A percentile compares a stretch with the other conserved stretches of the same genome.
phyloP scores from a whole-genome alignment of 2,329 filamentous ascomycete genomes.

The Geosmithia morbida region DNA sequence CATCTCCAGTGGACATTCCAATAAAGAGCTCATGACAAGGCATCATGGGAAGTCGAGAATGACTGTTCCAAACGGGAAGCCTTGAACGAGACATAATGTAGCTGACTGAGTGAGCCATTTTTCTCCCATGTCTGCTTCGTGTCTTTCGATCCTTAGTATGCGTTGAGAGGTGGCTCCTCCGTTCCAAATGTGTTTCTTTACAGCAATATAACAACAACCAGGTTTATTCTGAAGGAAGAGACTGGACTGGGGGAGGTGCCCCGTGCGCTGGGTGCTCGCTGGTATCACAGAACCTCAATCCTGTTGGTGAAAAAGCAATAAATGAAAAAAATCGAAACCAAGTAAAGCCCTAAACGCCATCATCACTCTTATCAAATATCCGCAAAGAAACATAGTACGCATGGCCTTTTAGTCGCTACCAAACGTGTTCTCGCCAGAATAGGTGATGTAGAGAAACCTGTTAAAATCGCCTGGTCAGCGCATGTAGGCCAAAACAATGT shows the following conservation, averaged over 20 bases:
- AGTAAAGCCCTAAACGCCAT: conserved; percentile 1
- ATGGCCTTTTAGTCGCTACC: conserved; percentile 25
- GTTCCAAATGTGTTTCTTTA: too few species aligned
- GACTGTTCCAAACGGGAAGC: too few species aligned
- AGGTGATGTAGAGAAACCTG: conserved; percentile 97
- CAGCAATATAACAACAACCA: background rate
- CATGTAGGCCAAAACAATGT: background rate
- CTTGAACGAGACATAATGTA: too few species aligned
- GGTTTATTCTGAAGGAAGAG: background rate
- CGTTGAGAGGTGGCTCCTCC: too few species aligned
- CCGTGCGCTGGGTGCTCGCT: background rate
- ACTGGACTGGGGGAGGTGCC: background rate
- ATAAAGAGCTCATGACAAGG: too few species aligned
- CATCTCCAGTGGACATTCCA: background rate
- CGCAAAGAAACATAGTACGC: background rate
- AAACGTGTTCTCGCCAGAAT: conserved; percentile 99
- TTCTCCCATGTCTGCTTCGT: too few species aligned
- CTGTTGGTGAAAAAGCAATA: background rate
- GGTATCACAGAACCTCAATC: background rate
- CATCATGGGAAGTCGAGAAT: too few species aligned
- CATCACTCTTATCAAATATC: background rate
- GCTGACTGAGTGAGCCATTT: too few species aligned
- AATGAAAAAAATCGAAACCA: background rate
- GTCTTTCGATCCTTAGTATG: too few species aligned
- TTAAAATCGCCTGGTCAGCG: background rate